Percentiles rank a stretch among this genome's conserved stretches.
Evolutionary conservation across 176 grass and related monocot species (phyloP).

Genomic region (Bothriochloa decipiens): DNA sequence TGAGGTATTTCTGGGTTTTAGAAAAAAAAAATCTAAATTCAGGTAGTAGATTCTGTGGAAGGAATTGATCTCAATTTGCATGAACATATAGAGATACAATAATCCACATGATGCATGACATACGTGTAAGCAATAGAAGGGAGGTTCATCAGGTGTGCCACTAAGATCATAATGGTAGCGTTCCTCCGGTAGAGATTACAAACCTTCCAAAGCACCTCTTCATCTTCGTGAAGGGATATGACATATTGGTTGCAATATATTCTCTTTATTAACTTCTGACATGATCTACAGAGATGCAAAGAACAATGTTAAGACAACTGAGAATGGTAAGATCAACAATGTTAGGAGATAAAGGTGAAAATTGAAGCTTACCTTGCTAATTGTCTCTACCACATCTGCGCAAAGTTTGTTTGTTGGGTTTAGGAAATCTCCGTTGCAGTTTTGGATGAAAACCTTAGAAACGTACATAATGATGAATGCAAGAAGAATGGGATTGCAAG

Average conservation of each 20-base stretch:
- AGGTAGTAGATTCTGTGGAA: background rate
- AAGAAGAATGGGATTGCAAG: too few species aligned
- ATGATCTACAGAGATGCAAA: background rate
- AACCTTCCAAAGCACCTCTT: background rate
- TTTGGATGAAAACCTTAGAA: background rate
- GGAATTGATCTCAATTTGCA: background rate
- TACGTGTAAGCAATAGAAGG: background rate
- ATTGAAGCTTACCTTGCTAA: background rate
- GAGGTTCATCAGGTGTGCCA: background rate
- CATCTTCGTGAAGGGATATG: too few species aligned
- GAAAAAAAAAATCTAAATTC: background rate
- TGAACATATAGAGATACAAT: background rate
- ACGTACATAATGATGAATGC: too few species aligned
- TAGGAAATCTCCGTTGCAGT: background rate
- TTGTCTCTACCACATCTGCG: background rate
- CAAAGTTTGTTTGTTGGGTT: background rate
- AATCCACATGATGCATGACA: background rate
- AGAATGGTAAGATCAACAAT: background rate
- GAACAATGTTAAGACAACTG: background rate
- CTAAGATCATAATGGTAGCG: background rate
- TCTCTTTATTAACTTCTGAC: background rate
- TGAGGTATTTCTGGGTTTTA: slow-evolving; percentile 12
- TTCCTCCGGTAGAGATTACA: background rate
- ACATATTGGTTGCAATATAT: background rate
- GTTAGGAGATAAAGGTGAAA: background rate